Percentiles rank a stretch among this genome's conserved stretches.
Conservation (phyloP, 495 filamentous ascomycete species). For the Aspergillus biplanus region DNA sequence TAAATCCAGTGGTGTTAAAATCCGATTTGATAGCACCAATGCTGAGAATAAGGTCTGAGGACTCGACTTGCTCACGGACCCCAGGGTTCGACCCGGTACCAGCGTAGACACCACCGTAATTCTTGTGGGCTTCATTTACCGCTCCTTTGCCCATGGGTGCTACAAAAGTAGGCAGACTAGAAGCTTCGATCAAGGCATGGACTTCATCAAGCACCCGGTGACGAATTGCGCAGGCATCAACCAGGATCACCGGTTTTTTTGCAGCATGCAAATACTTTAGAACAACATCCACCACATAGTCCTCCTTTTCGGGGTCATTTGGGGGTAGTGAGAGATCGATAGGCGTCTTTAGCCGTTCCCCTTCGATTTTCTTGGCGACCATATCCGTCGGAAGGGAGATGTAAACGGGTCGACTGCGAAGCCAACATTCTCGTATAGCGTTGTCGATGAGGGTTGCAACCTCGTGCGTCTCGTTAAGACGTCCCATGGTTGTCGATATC, state of each 20-base stretch:
- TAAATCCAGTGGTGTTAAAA: slow-evolving; percentile 91
- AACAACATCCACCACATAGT: slow-evolving; percentile 82
- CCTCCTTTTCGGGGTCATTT: slow-evolving; percentile 75
- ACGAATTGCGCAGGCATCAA: slow-evolving; percentile 89
- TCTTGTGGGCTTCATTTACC: slow-evolving; percentile 73
- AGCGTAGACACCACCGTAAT: slow-evolving; percentile 86
- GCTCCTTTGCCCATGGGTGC: slow-evolving; percentile 93
- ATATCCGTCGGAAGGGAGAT: slow-evolving; percentile 87
- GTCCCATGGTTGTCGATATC: slow-evolving; percentile 71
- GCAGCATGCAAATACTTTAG: slow-evolving; percentile 76
- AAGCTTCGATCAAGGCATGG: slow-evolving; percentile 74
- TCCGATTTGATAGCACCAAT: slow-evolving; percentile 86
- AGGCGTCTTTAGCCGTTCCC: slow-evolving; percentile 65
- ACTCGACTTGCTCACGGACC: slow-evolving; percentile 75
- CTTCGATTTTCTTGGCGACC: slow-evolving; percentile 78
- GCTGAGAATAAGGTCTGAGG: slow-evolving; percentile 79
- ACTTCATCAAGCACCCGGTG: slow-evolving; percentile 77
- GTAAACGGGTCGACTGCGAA: slow-evolving; percentile 77
- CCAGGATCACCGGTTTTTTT: slow-evolving; percentile 77
- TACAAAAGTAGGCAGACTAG: slow-evolving; percentile 80
- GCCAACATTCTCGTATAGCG: slow-evolving; percentile 76
- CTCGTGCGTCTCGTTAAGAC: slow-evolving; percentile 68
- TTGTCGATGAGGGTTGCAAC: slow-evolving; percentile 79
- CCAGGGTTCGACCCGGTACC: slow-evolving; percentile 74
- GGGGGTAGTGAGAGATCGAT: slow-evolving; percentile 66